phyloP scores from a whole-genome alignment of 2,329 filamentous ascomycete species.

The Lachnellula cervina region DNA sequence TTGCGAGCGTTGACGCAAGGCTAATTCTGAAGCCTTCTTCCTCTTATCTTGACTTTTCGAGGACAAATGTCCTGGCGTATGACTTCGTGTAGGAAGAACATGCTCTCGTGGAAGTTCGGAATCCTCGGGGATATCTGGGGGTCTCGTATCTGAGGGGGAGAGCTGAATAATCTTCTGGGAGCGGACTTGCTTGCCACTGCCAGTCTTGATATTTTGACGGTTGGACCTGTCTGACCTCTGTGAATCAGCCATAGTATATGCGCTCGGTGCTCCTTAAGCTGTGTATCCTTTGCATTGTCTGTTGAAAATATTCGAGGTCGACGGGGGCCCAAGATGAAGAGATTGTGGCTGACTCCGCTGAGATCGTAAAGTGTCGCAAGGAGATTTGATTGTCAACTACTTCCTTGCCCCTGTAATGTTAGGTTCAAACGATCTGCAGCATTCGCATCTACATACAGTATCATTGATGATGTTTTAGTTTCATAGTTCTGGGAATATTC shows the following conservation, averaged over 20 bases:
- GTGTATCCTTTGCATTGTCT: constrained; percentile 25
- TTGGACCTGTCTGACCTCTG: constrained; percentile 29
- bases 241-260: constrained; percentile 32
- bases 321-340: background rate
- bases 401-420: constrained; percentile 5
- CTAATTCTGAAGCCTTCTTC: constrained; percentile 28
- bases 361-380: constrained; percentile 15
- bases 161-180: constrained; percentile 48
- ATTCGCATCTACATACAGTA: constrained; percentile 2
- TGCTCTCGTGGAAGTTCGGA: constrained; percentile 34
- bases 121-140: constrained; percentile 34
- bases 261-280: constrained; percentile 19
- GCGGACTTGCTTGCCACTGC: constrained; percentile 43
- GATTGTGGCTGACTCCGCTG: constrained; percentile 9
- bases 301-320: constrained; percentile 6
- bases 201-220: constrained; percentile 34
- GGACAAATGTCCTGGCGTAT: constrained; percentile 58
- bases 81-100: constrained; percentile 45
- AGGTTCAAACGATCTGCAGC: constrained; percentile 15
- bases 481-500: constrained; percentile 1
- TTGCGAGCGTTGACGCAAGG: constrained; percentile 31
- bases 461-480: constrained; percentile 3
- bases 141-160: constrained; percentile 33
- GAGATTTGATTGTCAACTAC: constrained; percentile 3
- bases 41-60: constrained; percentile 45